These are phyloP conservation scores for Chaetothyriales sp. DNA, from an alignment of 2,329 filamentous ascomycete genomes.

Conservation along the genomic window DNA sequence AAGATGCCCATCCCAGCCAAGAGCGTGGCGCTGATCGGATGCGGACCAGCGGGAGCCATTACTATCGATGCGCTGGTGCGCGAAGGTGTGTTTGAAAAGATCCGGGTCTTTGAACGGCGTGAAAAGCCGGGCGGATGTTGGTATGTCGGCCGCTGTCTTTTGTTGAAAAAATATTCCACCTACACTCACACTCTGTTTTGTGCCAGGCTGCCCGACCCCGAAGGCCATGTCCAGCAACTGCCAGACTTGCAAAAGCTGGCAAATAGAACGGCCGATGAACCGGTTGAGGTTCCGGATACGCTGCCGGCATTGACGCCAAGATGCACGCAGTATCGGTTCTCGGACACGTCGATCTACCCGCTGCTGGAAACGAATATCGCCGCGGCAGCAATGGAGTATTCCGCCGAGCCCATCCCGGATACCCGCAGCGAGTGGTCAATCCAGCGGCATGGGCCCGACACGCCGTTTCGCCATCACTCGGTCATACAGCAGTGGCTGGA, in stretches of 20 bases:
- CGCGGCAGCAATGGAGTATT: constrained; percentile 29
- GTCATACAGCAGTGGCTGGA: constrained; percentile 41
- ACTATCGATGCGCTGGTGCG: constrained; percentile 22
- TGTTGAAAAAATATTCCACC: not conserved
- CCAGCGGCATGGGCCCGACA: constrained; percentile 20
- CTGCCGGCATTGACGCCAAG: constrained; percentile 18
- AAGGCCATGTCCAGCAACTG: not conserved
- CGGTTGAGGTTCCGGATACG: constrained; percentile 16
- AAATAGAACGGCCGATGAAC: constrained; percentile 14
- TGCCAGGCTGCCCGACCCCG: not conserved
- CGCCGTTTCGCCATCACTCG: constrained; percentile 40
- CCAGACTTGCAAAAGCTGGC: constrained; percentile 14
- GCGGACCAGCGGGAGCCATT: constrained; percentile 21
- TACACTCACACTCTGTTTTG: no score
- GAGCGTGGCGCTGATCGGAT: constrained; percentile 20
- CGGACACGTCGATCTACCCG: constrained; percentile 23
- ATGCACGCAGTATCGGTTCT: constrained; percentile 18
- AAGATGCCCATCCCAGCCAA: not conserved
- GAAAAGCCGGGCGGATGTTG: constrained; percentile 23
- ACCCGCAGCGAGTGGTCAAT: not conserved
- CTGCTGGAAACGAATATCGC: constrained; percentile 24
- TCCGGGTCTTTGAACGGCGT: constrained; percentile 23
- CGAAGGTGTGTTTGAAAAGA: constrained; percentile 21
- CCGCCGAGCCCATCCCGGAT: constrained; percentile 35
- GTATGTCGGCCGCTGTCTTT: constrained; percentile 6